Evolutionary conservation across 306 rosid species (phyloP).

Genomic region (Ziziphus jujuba): DNA sequence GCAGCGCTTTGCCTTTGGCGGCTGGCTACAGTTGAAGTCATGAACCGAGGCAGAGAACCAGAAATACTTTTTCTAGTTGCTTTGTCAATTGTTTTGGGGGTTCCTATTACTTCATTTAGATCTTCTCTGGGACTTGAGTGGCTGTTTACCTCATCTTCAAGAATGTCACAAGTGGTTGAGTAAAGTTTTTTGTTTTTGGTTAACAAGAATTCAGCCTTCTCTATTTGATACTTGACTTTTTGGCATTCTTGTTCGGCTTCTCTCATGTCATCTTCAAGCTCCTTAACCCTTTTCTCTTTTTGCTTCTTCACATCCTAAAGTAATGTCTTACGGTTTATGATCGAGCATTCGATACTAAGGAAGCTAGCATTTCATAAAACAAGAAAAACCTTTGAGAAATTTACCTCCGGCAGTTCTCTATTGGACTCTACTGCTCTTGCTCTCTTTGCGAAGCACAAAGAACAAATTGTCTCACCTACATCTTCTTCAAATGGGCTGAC

Average conservation of each 20-base stretch:
- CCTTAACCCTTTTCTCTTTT: slow-evolving; percentile 57
- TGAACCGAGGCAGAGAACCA: slow-evolving; percentile 80
- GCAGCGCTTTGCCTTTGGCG: slow-evolving; percentile 70
- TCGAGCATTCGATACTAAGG: slow-evolving; percentile 5
- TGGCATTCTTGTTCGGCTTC: slow-evolving; percentile 63
- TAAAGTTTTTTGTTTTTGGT: slow-evolving; percentile 46
- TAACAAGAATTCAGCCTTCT: slow-evolving; percentile 50
- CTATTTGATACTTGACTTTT: slow-evolving; percentile 50
- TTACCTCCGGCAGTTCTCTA: slow-evolving; percentile 67
- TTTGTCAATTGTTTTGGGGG: slow-evolving; percentile 45
- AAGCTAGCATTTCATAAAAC: slow-evolving; percentile 8
- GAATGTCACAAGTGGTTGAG: slow-evolving; percentile 27
- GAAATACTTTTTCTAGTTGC: slow-evolving; percentile 30
- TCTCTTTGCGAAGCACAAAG: slow-evolving; percentile 86
- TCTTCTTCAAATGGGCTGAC: slow-evolving; percentile 83
- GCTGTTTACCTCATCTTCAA: slow-evolving; percentile 39
- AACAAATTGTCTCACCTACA: slow-evolving; percentile 78
- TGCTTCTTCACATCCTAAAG: slow-evolving; percentile 75
- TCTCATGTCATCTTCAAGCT: slow-evolving; percentile 67
- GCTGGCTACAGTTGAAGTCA: slow-evolving; percentile 92
- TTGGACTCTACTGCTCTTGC: slow-evolving; percentile 69
- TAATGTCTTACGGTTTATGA: slow-evolving; percentile 15
- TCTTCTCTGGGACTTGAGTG: slow-evolving; percentile 39
- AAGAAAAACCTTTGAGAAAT: slow-evolving; percentile 17
- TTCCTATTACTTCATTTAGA: slow-evolving; percentile 42